Conservation (phyloP, 116 monocot species). For the Iris pallida region DNA sequence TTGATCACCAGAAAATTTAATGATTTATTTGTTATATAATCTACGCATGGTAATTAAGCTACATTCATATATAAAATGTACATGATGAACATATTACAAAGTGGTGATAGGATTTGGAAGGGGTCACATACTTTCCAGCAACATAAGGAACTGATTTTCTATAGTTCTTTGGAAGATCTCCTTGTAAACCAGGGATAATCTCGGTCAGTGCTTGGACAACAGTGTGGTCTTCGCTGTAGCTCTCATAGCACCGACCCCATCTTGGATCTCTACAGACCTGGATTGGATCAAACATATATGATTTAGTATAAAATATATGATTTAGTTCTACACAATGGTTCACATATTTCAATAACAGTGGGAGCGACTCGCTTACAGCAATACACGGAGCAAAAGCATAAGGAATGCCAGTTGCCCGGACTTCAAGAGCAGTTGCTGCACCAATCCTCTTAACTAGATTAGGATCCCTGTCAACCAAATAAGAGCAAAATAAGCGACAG, state of each 20-base stretch:
- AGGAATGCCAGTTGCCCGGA: constrained; percentile 73
- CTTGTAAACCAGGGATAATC: constrained; percentile 23
- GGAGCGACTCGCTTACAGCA: constrained; percentile 35
- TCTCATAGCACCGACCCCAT: constrained; percentile 31
- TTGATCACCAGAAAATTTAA: neutral
- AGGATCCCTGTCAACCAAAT: constrained; percentile 33
- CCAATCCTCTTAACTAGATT: constrained; percentile 64
- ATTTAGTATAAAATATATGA: neutral
- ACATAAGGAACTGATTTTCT: constrained; percentile 21
- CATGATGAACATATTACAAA: neutral
- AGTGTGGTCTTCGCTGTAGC: constrained; percentile 24
- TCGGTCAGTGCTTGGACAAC: constrained; percentile 20
- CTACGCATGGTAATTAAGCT: neutral
- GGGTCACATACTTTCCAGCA: constrained; percentile 20
- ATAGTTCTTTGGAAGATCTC: constrained; percentile 15
- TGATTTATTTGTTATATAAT: neutral
- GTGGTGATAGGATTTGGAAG: neutral
- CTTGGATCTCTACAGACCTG: constrained; percentile 32
- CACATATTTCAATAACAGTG: neutral
- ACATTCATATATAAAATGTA: neutral
- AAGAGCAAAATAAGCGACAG: no score
- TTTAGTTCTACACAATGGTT: neutral
- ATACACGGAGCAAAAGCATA: constrained; percentile 74
- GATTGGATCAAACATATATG: neutral
- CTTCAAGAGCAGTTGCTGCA: constrained; percentile 71